A percentile compares a stretch with the other conserved stretches of the same genome.
phyloP scores from a whole-genome alignment of 2,329 filamentous ascomycete genomes.

The Penicillium sp. region DNA sequence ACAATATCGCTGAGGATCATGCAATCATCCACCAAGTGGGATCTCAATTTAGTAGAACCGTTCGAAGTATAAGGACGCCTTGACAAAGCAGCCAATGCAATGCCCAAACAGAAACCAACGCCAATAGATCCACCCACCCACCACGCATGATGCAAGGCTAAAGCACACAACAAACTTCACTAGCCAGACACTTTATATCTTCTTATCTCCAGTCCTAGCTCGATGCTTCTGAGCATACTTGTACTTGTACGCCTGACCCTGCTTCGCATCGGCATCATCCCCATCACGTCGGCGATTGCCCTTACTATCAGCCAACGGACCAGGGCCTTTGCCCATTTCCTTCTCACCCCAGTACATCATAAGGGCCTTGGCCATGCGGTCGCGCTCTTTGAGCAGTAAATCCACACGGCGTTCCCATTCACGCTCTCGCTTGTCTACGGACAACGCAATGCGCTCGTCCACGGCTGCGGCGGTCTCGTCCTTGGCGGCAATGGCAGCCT shows the following conservation, averaged over 20 bases:
- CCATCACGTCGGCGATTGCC: conserved; percentile 28
- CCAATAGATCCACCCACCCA: background rate
- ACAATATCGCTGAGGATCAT: background rate
- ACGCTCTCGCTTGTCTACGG: conserved; percentile 46
- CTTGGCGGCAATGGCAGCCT: conserved; percentile 41
- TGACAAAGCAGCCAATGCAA: background rate
- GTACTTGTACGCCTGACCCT: conserved; percentile 43
- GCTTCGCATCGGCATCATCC: conserved; percentile 23
- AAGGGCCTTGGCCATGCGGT: conserved; percentile 43
- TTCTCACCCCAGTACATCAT: conserved; percentile 47
- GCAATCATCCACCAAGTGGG: background rate
- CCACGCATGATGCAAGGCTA: conserved; percentile 1
- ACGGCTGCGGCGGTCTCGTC: conserved; percentile 44
- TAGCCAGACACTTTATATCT: conserved; percentile 7
- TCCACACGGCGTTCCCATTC: conserved; percentile 47
- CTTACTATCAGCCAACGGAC: conserved; percentile 21
- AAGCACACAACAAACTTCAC: background rate
- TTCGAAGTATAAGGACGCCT: background rate
- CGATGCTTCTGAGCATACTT: conserved; percentile 33
- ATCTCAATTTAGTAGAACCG: background rate
- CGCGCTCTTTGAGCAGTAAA: conserved; percentile 43
- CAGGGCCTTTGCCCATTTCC: conserved; percentile 35
- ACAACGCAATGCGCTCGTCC: conserved; percentile 43
- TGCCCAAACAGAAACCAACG: background rate
- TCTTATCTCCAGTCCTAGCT: conserved; percentile 20